A percentile compares a stretch with the other conserved stretches of the same genome.
Conservation (phyloP, 2,329 filamentous ascomycete genomes). For the Colletotrichum viniferum region DNA sequence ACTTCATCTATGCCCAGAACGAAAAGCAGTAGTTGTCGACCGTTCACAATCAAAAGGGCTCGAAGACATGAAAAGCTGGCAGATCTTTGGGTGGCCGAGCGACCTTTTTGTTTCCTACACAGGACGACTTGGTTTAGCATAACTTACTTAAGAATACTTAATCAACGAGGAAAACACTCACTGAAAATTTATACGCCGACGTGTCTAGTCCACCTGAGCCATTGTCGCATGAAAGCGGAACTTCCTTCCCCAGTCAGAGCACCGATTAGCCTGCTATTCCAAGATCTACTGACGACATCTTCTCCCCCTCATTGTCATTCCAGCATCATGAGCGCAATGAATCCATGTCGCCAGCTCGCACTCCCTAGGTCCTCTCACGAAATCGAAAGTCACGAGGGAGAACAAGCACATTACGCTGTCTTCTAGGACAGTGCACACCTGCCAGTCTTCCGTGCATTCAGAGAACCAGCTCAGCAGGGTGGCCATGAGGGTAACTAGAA, state of each 20-base stretch:
- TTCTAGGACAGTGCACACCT: background rate
- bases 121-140: background rate
- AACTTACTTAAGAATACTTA: background rate
- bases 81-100: background rate
- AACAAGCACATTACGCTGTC: background rate
- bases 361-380: background rate
- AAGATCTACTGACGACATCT: background rate
- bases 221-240: background rate
- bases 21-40: slow-evolving; percentile 34
- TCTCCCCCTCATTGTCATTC: background rate
- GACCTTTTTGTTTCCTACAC: background rate
- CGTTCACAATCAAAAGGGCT: background rate
- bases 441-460: background rate
- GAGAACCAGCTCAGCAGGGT: background rate
- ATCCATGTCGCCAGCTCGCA: background rate
- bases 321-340: background rate
- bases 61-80: background rate
- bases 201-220: background rate
- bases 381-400: background rate
- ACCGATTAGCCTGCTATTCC: background rate
- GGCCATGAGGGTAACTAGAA: background rate
- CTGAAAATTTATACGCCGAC: background rate
- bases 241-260: background rate
- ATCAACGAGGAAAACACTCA: background rate
- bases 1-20: slow-evolving; percentile 46